phyloP scores from a whole-genome alignment of 2,329 filamentous ascomycete genomes.

The Metarhizium humberi region DNA sequence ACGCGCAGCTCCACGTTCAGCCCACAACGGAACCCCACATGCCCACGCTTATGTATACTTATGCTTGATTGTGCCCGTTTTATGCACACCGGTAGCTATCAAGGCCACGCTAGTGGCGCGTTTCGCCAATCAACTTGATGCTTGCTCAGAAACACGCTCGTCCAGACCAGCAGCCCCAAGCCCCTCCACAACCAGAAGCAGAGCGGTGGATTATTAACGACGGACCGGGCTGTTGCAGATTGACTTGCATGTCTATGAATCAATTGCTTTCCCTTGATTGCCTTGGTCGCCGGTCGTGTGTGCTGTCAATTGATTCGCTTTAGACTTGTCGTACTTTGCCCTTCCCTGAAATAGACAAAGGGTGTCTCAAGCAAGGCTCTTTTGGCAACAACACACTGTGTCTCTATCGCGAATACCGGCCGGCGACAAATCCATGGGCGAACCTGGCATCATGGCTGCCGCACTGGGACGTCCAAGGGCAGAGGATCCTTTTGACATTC shows the following conservation, averaged over 20 bases:
- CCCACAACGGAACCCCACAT: background rate
- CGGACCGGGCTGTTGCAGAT: background rate
- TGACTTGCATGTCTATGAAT: background rate
- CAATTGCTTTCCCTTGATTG: background rate
- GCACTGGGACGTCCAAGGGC: slow-evolving; percentile 6
- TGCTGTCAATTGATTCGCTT: background rate
- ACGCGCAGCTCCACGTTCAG: slow-evolving; percentile 7
- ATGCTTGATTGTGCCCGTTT: background rate
- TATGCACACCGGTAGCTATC: background rate
- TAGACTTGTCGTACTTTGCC: background rate
- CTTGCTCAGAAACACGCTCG: background rate
- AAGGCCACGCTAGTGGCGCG: background rate
- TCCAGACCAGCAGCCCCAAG: background rate
- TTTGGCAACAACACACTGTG: background rate
- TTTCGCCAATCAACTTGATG: background rate
- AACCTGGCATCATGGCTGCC: slow-evolving; percentile 3
- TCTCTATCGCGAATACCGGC: background rate
- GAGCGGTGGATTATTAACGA: background rate
- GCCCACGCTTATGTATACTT: no score
- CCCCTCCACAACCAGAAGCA: background rate
- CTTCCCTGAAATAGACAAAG: background rate
- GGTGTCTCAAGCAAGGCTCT: background rate
- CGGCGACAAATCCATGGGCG: background rate
- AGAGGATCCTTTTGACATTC: slow-evolving; percentile 35
- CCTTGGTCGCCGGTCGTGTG: background rate